phyloP scores from a whole-genome alignment of 768 basidiomycete genomes.

The Trichaptum fuscoviolaceum region DNA sequence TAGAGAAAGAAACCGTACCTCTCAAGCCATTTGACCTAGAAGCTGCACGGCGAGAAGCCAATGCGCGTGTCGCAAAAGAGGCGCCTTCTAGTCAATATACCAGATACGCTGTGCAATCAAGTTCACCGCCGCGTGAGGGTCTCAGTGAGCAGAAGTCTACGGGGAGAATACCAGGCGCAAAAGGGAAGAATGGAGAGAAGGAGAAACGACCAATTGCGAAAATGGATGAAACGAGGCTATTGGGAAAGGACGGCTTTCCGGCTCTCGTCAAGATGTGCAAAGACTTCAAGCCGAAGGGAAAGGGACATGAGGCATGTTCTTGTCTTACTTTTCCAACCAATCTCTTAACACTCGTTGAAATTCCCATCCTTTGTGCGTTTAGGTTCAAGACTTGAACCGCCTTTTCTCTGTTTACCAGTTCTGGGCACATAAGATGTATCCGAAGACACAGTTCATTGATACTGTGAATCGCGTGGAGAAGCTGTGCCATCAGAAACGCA shows the following conservation, averaged over 20 bases:
- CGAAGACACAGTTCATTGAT: conserved; percentile 82
- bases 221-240: conserved; percentile 71
- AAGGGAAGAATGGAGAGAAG: conserved; percentile 24
- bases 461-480: conserved; percentile 85
- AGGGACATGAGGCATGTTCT: conserved; percentile 79
- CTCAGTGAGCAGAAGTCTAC: conserved; percentile 24
- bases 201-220: conserved; percentile 48
- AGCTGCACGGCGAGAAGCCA: conserved; percentile 49
- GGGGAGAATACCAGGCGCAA: conserved; percentile 20
- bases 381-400: conserved; percentile 79
- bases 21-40: conserved; percentile 41
- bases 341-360: not conserved
- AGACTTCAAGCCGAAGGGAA: conserved; percentile 76
- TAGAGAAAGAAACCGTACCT: conserved; percentile 44
- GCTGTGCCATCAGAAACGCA: conserved; percentile 77
- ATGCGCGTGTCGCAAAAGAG: conserved; percentile 37
- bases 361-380: conserved; percentile 1
- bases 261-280: conserved; percentile 71
- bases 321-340: conserved; percentile 5
- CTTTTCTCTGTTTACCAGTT: conserved; percentile 85
- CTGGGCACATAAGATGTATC: conserved; percentile 93
- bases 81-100: conserved; percentile 25
- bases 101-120: conserved; percentile 42
- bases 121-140: conserved; percentile 40
- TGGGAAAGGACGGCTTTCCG: conserved; percentile 75